A percentile compares a stretch with the other conserved stretches of the same genome.
These are phyloP conservation scores for Colletotrichum lini DNA, from an alignment of 2,329 filamentous ascomycete genomes.

Conservation along the genomic window DNA sequence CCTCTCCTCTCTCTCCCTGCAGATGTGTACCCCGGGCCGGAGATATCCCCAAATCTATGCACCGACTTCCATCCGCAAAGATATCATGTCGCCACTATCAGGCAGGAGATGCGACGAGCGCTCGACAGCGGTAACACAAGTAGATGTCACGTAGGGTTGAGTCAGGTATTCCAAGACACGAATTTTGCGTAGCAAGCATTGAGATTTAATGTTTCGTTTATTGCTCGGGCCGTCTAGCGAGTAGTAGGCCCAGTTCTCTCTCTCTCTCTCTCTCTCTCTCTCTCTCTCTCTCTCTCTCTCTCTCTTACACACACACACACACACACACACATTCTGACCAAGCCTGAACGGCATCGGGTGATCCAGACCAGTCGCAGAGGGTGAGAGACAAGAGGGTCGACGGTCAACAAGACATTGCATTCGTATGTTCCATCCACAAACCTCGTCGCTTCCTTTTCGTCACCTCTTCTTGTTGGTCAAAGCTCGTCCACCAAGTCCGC, in stretches of 20 bases:
- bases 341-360: background rate
- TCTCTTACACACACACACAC: too few species aligned
- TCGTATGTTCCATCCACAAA: slow-evolving; percentile 8
- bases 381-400: background rate
- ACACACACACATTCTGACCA: background rate
- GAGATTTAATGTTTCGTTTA: slow-evolving; percentile 18
- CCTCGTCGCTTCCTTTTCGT: background rate
- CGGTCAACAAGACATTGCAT: slow-evolving; percentile 7
- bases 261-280: too few species aligned
- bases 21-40: background rate
- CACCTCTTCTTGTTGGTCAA: background rate
- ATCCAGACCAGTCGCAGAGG: background rate
- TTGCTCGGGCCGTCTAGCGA: slow-evolving; percentile 1
- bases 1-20: background rate
- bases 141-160: too few species aligned
- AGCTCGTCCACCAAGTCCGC: slow-evolving; percentile 18
- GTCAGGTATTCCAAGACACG: background rate
- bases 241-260: slow-evolving; percentile 2
- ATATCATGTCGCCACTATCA: background rate
- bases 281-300: too few species aligned
- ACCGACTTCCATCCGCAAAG: background rate
- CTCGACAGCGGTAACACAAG: background rate
- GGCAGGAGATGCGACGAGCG: background rate
- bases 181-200: too few species aligned
- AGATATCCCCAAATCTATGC: background rate